phyloP scores from a whole-genome alignment of 2,329 filamentous ascomycete genomes.

The Plectosphaerella cucumerina region DNA sequence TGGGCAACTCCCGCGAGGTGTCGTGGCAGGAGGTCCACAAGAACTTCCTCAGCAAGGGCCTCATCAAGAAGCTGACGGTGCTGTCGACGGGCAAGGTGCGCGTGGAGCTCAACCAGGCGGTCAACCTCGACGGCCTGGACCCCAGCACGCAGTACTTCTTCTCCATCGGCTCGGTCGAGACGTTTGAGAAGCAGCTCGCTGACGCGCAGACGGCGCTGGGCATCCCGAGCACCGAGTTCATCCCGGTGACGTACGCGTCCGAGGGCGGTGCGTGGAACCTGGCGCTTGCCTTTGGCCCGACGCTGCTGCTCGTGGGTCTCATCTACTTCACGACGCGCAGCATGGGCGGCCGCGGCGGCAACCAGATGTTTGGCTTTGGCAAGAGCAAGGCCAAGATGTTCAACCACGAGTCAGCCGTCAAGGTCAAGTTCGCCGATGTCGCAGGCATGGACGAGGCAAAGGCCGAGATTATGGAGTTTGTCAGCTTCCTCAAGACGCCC shows the following conservation, averaged over 20 bases:
- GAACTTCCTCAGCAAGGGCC: conserved; percentile 91
- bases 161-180: conserved; percentile 89
- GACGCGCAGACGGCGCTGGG: conserved; percentile 82
- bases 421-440: conserved; percentile 95
- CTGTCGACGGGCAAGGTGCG: conserved; percentile 69
- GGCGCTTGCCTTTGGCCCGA: conserved; percentile 77
- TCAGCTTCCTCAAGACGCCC: conserved; percentile 92
- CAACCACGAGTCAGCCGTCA: conserved; percentile 94
- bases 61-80: conserved; percentile 89
- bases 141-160: conserved; percentile 82
- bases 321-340: conserved; percentile 76
- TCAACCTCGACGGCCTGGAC: conserved; percentile 60
- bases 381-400: conserved; percentile 96
- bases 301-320: conserved; percentile 77
- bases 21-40: conserved; percentile 96
- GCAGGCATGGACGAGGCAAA: conserved; percentile 99
- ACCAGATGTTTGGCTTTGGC: conserved; percentile 91
- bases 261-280: conserved; percentile 73
- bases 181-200: conserved; percentile 85
- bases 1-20: conserved; percentile 61
- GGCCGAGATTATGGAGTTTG: conserved; percentile 98
- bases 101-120: conserved; percentile 75
- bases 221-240: conserved; percentile 83
- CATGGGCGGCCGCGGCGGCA: conserved; percentile 64
- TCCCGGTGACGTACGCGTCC: conserved; percentile 82